These are phyloP conservation scores for Chaetomium globosum DNA, from an alignment of 2,329 filamentous ascomycete genomes.

Conservation along the genomic window DNA sequence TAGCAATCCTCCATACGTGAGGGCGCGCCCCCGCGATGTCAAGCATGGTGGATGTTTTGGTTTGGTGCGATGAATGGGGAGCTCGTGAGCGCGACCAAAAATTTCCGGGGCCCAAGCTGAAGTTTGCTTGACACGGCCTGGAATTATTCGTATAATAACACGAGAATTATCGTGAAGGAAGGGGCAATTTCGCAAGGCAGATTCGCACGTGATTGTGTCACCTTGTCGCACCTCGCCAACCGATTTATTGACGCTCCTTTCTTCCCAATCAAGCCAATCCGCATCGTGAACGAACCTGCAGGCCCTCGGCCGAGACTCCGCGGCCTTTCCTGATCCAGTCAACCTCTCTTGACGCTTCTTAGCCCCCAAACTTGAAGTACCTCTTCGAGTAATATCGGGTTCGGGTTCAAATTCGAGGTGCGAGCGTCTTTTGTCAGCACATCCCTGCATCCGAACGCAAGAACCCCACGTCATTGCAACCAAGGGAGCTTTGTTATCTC, in stretches of 20 bases:
- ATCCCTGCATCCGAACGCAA: background rate
- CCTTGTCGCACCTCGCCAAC: background rate
- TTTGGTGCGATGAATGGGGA: background rate
- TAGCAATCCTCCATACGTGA: constrained; percentile 22
- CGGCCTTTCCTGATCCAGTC: no score
- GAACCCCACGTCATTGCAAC: background rate
- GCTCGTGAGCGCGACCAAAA: background rate
- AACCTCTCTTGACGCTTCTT: no score
- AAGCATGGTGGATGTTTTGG: constrained; percentile 16
- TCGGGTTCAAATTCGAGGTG: background rate
- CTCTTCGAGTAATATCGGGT: no score
- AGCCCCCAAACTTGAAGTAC: no score
- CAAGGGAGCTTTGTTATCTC: background rate
- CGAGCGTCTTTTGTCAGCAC: background rate
- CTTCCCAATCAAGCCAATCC: background rate
- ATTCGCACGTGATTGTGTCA: constrained; percentile 1
- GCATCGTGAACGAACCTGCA: background rate
- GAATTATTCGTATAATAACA: background rate
- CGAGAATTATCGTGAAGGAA: background rate
- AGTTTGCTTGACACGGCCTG: background rate
- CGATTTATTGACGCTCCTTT: background rate
- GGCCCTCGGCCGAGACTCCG: no score
- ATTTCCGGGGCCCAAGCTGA: background rate
- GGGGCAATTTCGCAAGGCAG: background rate
- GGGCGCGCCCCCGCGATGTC: constrained; percentile 24